Evolutionary conservation across 495 filamentous ascomycete species (phyloP), one percentile per base, ranked within the genome.

Genomic region (Aspergillus hancockii): DNA sequence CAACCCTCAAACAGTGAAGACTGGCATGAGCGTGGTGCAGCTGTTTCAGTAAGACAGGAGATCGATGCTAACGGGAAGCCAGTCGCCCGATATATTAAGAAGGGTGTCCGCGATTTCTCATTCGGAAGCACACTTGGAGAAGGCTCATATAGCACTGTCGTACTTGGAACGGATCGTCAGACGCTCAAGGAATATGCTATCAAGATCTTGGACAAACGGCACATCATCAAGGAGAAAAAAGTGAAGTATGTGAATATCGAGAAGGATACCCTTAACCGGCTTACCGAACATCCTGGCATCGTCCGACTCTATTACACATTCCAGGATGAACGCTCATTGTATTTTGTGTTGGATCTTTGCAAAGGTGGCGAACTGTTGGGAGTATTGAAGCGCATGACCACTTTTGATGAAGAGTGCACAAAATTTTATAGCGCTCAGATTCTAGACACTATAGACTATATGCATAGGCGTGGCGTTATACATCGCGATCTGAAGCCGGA

Each of bases 241-340:
- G 95, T 99, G 63, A 99, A 99, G 79, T 99, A 99, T 71, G 95
- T 99, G 69, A 97, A 97, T 72, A 98, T 99, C 63, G 95, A 99
- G 76, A 97, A 96, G 77, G 92, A 99, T 73, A 97, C 95, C 10
- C 81, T 99, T 34, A 99, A 99, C 68, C 87, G 93, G 58, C 77
- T 99, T 53, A 97, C 92, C 16, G 94, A 98, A 52, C 95, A 99
- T 67, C 95, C 95, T 9, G 95, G 95, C 12, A 92, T 99, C 63
- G 93, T 99, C 53, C 89, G 95, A 55, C 82, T 99, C 40, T 99
- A 97, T 67, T 99, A 99, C 75, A 99, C 95, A 7, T 99, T 98
- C 69, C 95, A 99, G 70, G 95, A 99, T 72, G 92, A 97, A 66
- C 83, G 88, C 28, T 97, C 92, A 14, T 77, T 99, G 10, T 99